Percentiles rank a stretch among this genome's conserved stretches.
Evolutionary conservation across 805 yeast genomes (phyloP).

Genomic region (Cyberlindnera suaveolens): DNA sequence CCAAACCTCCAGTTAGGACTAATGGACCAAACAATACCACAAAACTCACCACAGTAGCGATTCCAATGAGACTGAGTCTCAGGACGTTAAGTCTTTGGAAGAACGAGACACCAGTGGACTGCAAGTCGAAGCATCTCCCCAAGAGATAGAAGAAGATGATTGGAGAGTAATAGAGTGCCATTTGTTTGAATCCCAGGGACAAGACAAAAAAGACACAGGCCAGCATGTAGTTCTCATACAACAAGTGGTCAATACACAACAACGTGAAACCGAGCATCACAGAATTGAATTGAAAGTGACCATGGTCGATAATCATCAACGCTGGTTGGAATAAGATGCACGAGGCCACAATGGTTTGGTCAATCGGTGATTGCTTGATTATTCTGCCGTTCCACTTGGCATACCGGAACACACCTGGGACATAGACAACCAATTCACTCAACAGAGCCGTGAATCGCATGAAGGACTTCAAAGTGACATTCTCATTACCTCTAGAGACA

Average conservation of each 20-base stretch:
- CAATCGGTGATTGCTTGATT: constrained; percentile 54
- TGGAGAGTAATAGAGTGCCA: constrained; percentile 92
- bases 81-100: constrained; percentile 40
- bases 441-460: constrained; percentile 78
- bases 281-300: constrained; percentile 92
- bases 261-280: constrained; percentile 89
- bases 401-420: constrained; percentile 74
- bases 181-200: constrained; percentile 84
- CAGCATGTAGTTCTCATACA: constrained; percentile 54
- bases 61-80: constrained; percentile 54
- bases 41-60: constrained; percentile 55
- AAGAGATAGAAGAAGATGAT: constrained; percentile 76
- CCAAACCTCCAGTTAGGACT: constrained; percentile 35
- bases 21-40: constrained; percentile 54
- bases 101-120: constrained; percentile 6
- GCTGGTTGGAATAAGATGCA: constrained; percentile 83
- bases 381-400: constrained; percentile 66
- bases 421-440: constrained; percentile 67
- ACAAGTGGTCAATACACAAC: constrained; percentile 56
- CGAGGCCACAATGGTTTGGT: constrained; percentile 70
- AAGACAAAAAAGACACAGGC: constrained; percentile 76
- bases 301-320: constrained; percentile 83
- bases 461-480: constrained; percentile 59
- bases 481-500: constrained; percentile 71
- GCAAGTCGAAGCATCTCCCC: constrained; percentile 35